Base-by-base conservation (phyloP, 192 early-diverging fungal genomes). In the Umbelopsis vinacea region DNA sequence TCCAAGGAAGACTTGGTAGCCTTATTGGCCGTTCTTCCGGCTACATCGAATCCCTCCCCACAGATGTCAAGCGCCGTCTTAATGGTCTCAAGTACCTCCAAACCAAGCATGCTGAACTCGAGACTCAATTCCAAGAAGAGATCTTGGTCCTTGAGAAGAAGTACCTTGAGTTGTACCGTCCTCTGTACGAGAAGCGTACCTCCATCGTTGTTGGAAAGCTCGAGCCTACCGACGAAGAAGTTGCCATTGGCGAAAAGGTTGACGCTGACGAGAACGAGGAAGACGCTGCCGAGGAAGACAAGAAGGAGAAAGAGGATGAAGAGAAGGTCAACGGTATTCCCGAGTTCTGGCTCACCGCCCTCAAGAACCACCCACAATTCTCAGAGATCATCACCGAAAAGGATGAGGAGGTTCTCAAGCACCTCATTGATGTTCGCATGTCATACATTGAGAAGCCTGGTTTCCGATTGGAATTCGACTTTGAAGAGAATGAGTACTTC, bases 111-210 rank as follows among this genome's bases (percentile, higher is more conserved):
- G 78, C 87, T 40, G 89, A 87, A 19, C 82, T 98, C 21, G 95
- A 97, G 83, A 83, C 88, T 55, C 84, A 95, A 83, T 95, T 98
- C 88, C 92, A 93, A 68, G 90, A 95, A 77, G 97, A 99, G 85
- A 90, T 99, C 71, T 81, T 94, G 37, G 94, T 86, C 47, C 83
- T 99, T 37, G 98, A 99, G 83, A 98, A 98, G 88, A 98, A 98
- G 80, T 99, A 96, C 83, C 87, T 89, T 46, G 82, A 81, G 47
- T 78, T 90, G 74, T 95, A 97, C 79, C 86, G 89, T 70, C 97
- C 98, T 35, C 82, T 98, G 37, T 98, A 96, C 79, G 90, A 93
- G 73, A 91, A 94, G 89, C 95, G 97, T 75, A 81, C 85, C 52
- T 84, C 85, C 55, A 86, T 97, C 46, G 83, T 99, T 52, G 77